These are phyloP conservation scores for Colletotrichum scovillei DNA, from an alignment of 2,329 filamentous ascomycete species.

Conservation along the genomic window DNA sequence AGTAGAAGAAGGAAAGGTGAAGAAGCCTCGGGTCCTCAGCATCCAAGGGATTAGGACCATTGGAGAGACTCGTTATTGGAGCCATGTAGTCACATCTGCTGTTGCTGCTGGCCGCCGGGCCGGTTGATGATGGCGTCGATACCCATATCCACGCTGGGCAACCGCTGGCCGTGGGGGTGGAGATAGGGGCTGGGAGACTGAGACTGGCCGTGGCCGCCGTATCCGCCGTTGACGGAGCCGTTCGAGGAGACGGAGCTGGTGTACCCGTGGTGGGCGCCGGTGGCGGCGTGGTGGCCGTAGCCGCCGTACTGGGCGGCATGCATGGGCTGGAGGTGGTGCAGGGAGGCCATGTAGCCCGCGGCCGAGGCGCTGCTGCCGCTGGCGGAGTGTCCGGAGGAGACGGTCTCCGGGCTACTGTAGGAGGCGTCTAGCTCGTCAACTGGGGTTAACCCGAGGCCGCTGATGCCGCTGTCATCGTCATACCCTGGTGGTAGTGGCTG, in stretches of 20 bases:
- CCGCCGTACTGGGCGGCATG: slow-evolving; percentile 39
- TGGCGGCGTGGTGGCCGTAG: slow-evolving; percentile 39
- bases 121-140: slow-evolving; percentile 70
- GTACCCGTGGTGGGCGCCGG: slow-evolving; percentile 54
- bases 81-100: slow-evolving; percentile 27
- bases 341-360: slow-evolving; percentile 42
- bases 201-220: slow-evolving; percentile 39
- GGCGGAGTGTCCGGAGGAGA: slow-evolving; percentile 56
- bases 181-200: slow-evolving; percentile 40
- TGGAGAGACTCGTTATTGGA: neutral
- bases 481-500: slow-evolving; percentile 57
- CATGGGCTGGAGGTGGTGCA: slow-evolving; percentile 42
- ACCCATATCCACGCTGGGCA: slow-evolving; percentile 70
- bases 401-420: slow-evolving; percentile 66
- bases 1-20: neutral
- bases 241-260: slow-evolving; percentile 66
- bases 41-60: neutral
- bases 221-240: slow-evolving; percentile 46
- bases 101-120: slow-evolving; percentile 44
- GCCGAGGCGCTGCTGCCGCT: slow-evolving; percentile 48
- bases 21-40: neutral
- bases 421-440: slow-evolving; percentile 69
- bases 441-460: slow-evolving; percentile 67
- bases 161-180: slow-evolving; percentile 53
- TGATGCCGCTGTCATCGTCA: slow-evolving; percentile 80